A percentile compares a stretch with the other conserved stretches of the same genome.
These are phyloP conservation scores for Paramecium tetraurelia DNA, from an alignment of 73 alveolate genomes.

Conservation along the genomic window DNA sequence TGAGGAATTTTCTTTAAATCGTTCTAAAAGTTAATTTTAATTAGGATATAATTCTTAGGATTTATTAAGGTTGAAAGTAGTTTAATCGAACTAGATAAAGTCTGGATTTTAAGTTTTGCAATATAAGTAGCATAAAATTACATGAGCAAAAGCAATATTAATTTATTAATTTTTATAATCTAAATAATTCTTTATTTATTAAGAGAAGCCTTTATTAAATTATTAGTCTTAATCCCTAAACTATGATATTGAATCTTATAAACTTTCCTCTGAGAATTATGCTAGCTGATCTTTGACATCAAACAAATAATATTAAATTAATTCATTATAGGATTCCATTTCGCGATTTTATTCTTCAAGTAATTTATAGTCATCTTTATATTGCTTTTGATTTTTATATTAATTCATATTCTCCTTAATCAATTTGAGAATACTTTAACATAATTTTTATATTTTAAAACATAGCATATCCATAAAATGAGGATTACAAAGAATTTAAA, in stretches of 20 bases:
- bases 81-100: background rate
- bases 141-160: background rate
- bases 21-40: background rate
- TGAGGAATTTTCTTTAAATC: background rate
- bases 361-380: background rate
- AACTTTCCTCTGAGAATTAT: background rate
- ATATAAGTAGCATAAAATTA: background rate
- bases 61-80: background rate
- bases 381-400: background rate
- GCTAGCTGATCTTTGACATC: background rate
- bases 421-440: background rate
- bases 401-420: background rate
- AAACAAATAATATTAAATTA: background rate
- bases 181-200: background rate
- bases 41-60: background rate
- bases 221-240: background rate
- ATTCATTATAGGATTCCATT: background rate
- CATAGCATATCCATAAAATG: background rate
- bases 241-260: background rate
- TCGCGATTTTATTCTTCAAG: background rate
- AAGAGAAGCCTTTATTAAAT: background rate
- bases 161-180: background rate
- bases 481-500: background rate
- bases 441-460: background rate
- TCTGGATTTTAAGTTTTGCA: background rate